These are phyloP conservation scores for Penicillium griseofulvum DNA, from an alignment of 2,329 filamentous ascomycete genomes.

Conservation along the genomic window DNA sequence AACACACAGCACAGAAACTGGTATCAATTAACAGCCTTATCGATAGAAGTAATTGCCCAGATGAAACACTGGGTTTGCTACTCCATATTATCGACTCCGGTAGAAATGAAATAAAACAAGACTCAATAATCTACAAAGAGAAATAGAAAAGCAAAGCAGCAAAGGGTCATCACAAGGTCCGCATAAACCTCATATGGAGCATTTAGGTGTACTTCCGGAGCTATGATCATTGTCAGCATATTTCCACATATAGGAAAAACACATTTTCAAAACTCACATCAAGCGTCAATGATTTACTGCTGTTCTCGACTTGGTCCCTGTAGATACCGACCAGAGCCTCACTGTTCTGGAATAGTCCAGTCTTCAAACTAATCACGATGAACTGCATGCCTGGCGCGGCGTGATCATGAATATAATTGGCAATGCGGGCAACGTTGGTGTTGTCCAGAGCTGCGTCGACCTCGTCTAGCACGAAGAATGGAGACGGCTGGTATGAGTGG, in stretches of 20 bases:
- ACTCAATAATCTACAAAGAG: slow-evolving; percentile 25
- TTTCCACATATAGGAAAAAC: not conserved
- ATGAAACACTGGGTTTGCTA: not conserved
- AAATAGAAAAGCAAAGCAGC: slow-evolving; percentile 2
- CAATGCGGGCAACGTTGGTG: slow-evolving; percentile 92
- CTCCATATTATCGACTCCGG: not conserved
- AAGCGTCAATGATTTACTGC: slow-evolving; percentile 82
- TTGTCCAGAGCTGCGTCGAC: slow-evolving; percentile 98
- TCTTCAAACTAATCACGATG: slow-evolving; percentile 95
- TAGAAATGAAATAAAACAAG: not conserved
- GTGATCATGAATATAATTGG: slow-evolving; percentile 92
- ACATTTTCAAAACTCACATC: slow-evolving; percentile 68
- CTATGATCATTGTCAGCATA: slow-evolving; percentile 20
- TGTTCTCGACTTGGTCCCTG: slow-evolving; percentile 90
- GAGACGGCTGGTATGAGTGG: slow-evolving; percentile 90
- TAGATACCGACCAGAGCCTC: slow-evolving; percentile 95
- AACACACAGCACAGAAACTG: slow-evolving; percentile 4
- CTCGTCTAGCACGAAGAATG: slow-evolving; percentile 97
- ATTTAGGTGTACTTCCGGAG: slow-evolving; percentile 37
- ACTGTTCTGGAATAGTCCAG: slow-evolving; percentile 91
- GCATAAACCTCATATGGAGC: slow-evolving; percentile 1
- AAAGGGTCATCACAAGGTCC: slow-evolving; percentile 16
- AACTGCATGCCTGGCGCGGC: slow-evolving; percentile 98
- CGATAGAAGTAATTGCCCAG: slow-evolving; percentile 1
- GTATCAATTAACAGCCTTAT: slow-evolving; percentile 18